These are phyloP conservation scores for Aspergillus ellipticus DNA, from an alignment of 495 filamentous ascomycete species.

Conservation along the genomic window DNA sequence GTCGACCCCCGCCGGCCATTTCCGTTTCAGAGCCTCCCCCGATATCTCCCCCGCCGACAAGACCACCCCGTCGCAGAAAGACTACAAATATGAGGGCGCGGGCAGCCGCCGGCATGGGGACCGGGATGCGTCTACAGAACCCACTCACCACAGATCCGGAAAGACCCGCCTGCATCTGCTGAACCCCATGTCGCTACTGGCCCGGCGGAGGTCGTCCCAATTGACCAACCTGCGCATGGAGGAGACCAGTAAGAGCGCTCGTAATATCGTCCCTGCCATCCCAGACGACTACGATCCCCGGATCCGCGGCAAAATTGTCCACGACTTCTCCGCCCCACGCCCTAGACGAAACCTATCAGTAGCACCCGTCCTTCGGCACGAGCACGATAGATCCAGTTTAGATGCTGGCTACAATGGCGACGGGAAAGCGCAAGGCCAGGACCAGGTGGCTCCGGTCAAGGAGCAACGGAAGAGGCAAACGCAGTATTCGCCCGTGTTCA, in stretches of 20 bases:
- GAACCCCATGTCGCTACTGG: slow-evolving; percentile 65
- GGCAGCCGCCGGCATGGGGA: slow-evolving; percentile 25
- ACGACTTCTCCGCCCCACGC: slow-evolving; percentile 86
- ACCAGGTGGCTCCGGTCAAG: neutral
- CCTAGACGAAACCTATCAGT: slow-evolving; percentile 53
- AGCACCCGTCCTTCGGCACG: slow-evolving; percentile 22
- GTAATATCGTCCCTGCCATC: slow-evolving; percentile 54
- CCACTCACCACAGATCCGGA: slow-evolving; percentile 37
- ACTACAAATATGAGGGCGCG: slow-evolving; percentile 24
- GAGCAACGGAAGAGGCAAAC: slow-evolving; percentile 34
- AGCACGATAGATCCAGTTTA: slow-evolving; percentile 7
- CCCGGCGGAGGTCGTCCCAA: slow-evolving; percentile 54
- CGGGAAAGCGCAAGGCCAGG: neutral
- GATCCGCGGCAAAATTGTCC: slow-evolving; percentile 78
- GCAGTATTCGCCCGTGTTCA: slow-evolving; percentile 61
- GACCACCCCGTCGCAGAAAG: slow-evolving; percentile 21
- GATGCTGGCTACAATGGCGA: slow-evolving; percentile 9
- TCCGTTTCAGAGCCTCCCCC: slow-evolving; percentile 34
- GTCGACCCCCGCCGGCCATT: slow-evolving; percentile 28
- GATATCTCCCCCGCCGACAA: slow-evolving; percentile 31
- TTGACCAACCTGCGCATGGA: slow-evolving; percentile 40
- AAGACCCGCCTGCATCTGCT: slow-evolving; percentile 64
- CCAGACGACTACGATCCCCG: slow-evolving; percentile 77
- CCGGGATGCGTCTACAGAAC: slow-evolving; percentile 30
- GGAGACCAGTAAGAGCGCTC: slow-evolving; percentile 44